Evolutionary conservation across 108 stramenopile genomes (phyloP).

Genomic region (Fragilaria crotonensis): DNA sequence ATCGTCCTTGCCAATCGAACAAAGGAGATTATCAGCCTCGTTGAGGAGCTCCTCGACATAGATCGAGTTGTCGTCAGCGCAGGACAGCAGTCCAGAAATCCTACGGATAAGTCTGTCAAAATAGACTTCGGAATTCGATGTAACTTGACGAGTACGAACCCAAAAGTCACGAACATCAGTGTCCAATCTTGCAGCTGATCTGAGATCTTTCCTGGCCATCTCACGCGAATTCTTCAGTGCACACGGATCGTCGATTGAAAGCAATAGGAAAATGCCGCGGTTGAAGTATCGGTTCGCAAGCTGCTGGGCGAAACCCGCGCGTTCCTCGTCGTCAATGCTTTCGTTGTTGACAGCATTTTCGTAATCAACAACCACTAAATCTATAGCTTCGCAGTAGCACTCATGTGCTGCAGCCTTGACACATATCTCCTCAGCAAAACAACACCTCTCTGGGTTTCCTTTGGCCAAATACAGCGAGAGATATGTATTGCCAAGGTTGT

Average conservation of each 20-base stretch:
- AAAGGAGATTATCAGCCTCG: conserved; percentile 28
- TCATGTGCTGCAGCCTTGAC: neutral
- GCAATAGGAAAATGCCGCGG: conserved; percentile 48
- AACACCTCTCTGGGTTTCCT: conserved; percentile 4
- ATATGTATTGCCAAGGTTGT: conserved; percentile 54
- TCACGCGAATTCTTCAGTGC: conserved; percentile 21
- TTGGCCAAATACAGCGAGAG: conserved; percentile 26
- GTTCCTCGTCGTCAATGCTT: conserved; percentile 4
- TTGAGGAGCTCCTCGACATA: conserved; percentile 35
- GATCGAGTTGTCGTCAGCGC: conserved; percentile 34
- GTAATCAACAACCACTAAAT: conserved; percentile 30
- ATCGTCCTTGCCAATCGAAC: conserved; percentile 26
- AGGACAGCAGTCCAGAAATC: conserved; percentile 28
- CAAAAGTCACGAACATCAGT: conserved; percentile 37
- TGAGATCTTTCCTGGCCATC: conserved; percentile 25
- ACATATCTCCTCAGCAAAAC: conserved; percentile 6
- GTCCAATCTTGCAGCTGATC: conserved; percentile 19
- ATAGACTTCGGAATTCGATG: conserved; percentile 19
- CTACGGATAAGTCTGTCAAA: conserved; percentile 39
- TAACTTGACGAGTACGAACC: conserved; percentile 5
- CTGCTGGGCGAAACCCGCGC: conserved; percentile 33
- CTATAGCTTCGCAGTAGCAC: conserved; percentile 34
- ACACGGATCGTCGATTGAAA: conserved; percentile 19
- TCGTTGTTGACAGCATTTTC: conserved; percentile 11
- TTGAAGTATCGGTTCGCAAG: conserved; percentile 62